Evolutionary conservation across 176 grass and related monocot species (phyloP).

Genomic region (Ensete ventricosum): DNA sequence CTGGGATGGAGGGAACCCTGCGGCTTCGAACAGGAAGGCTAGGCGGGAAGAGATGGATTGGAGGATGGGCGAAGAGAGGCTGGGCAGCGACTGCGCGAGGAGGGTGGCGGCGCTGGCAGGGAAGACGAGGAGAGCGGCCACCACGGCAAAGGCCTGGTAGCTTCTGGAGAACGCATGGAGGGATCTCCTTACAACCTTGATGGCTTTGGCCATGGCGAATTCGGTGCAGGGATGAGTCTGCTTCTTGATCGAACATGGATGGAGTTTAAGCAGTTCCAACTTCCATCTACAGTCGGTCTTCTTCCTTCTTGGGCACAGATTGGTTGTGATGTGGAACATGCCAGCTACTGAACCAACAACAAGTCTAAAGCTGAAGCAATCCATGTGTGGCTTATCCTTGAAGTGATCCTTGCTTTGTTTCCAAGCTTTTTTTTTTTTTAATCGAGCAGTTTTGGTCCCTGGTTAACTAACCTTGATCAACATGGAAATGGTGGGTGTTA

Average conservation of each 20-base stretch:
- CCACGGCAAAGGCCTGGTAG: slow-evolving; percentile 62
- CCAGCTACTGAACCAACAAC: neutral
- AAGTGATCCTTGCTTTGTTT: neutral
- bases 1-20: slow-evolving; percentile 47
- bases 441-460: too few species aligned
- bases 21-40: slow-evolving; percentile 52
- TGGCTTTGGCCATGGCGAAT: slow-evolving; percentile 29
- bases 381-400: neutral
- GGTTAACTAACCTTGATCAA: too few species aligned
- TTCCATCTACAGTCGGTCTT: too few species aligned
- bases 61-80: slow-evolving; percentile 17
- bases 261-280: too few species aligned
- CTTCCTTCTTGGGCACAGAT: neutral
- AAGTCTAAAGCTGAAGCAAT: too few species aligned
- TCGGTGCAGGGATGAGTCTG: neutral
- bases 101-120: slow-evolving; percentile 66
- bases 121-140: slow-evolving; percentile 57
- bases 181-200: slow-evolving; percentile 37
- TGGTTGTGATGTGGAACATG: neutral
- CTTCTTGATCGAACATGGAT: neutral
- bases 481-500: too few species aligned
- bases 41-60: slow-evolving; percentile 35
- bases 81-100: slow-evolving; percentile 25
- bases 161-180: slow-evolving; percentile 50
- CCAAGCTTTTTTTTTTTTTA: neutral